These are phyloP conservation scores for Orbilia brochopaga DNA, from an alignment of 2,329 filamentous ascomycete genomes.

Conservation along the genomic window DNA sequence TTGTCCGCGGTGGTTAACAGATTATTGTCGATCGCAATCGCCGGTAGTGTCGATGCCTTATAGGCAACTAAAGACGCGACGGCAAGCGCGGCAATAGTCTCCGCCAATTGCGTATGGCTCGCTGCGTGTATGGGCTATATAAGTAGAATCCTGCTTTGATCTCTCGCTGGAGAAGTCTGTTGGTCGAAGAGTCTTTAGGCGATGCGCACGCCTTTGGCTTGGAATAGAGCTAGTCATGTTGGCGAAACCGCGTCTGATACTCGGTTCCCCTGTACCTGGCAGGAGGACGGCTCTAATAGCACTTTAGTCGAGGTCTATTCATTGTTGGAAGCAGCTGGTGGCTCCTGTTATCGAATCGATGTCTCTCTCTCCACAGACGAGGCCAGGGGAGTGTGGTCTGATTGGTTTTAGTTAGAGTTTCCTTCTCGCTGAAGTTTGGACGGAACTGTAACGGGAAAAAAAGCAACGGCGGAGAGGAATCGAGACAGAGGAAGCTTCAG, in stretches of 20 bases:
- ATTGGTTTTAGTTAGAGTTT: constrained; percentile 11
- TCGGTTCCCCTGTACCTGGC: not conserved
- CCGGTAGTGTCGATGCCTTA: no score
- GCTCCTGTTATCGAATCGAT: constrained; percentile 6
- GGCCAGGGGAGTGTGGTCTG: not conserved
- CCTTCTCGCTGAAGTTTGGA: constrained; percentile 39
- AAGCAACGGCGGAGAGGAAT: constrained; percentile 21
- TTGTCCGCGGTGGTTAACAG: not conserved
- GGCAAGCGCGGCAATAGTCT: not conserved
- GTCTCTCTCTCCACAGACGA: not conserved
- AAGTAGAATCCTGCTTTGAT: not conserved
- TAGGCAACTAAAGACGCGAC: not conserved
- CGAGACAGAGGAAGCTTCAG: constrained; percentile 39
- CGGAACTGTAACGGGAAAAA: constrained; percentile 46
- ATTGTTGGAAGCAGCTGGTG: not conserved
- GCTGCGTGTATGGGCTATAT: not conserved
- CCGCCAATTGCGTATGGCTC: not conserved
- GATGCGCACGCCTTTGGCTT: not conserved
- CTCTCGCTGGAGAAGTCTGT: not conserved
- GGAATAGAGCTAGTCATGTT: not conserved
- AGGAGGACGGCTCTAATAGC: not conserved
- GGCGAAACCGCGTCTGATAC: constrained; percentile 1
- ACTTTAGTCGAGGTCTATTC: not conserved
- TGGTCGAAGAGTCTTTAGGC: not conserved
- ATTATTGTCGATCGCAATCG: no score